Percentiles rank a stretch among this genome's conserved stretches.
Conservation (phyloP, 768 basidiomycete genomes). For the Boletus rubropictus region DNA sequence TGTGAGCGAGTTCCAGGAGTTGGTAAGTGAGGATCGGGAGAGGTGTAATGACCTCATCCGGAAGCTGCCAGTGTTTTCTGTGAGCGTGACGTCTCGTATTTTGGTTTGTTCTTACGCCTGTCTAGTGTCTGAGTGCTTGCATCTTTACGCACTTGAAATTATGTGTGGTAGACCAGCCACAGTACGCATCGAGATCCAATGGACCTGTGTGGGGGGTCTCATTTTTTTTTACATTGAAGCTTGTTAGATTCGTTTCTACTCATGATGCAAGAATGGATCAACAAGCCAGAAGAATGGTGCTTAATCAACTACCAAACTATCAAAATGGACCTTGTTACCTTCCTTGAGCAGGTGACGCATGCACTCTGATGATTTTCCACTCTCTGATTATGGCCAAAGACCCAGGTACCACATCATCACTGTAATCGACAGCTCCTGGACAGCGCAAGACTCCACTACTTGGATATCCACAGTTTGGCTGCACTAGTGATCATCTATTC, state of each 20-base stretch:
- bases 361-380: not conserved
- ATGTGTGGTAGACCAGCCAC: conserved; percentile 15
- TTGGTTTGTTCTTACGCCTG: not conserved
- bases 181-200: conserved; percentile 3
- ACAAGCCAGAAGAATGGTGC: conserved; percentile 22
- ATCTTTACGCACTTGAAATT: conserved; percentile 25
- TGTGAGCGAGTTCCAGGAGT: conserved; percentile 10
- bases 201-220: not conserved
- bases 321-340: conserved; percentile 6
- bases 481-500: conserved; percentile 20
- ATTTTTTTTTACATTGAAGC: conserved; percentile 5
- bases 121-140: conserved; percentile 20
- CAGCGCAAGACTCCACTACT: conserved; percentile 10
- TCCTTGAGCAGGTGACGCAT: conserved; percentile 13
- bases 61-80: conserved; percentile 19
- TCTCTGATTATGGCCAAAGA: conserved; percentile 9
- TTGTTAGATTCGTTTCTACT: conserved; percentile 13
- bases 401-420: conserved; percentile 12
- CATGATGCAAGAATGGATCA: conserved; percentile 17
- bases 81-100: conserved; percentile 1
- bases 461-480: conserved; percentile 24
- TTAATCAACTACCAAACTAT: conserved; percentile 18
- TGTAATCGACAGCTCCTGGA: conserved; percentile 17
- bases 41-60: conserved; percentile 16
- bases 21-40: conserved; percentile 12